These are phyloP conservation scores for Lippia alba DNA, from an alignment of 305 asterid genomes.

Conservation along the genomic window DNA sequence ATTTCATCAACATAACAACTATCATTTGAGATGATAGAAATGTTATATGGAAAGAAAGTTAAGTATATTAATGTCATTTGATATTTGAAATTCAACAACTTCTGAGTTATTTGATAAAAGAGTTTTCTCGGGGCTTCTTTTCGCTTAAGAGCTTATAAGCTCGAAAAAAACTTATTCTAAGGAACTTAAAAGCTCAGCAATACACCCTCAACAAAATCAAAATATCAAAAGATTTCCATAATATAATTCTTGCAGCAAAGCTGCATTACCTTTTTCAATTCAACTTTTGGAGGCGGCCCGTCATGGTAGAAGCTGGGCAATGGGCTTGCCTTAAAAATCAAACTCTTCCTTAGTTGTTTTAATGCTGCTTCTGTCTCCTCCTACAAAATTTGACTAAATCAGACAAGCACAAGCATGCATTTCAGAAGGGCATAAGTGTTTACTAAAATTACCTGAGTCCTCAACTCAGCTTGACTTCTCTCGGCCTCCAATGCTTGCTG, in stretches of 20 bases:
- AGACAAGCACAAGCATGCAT: slow-evolving; percentile 15
- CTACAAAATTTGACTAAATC: slow-evolving; percentile 39
- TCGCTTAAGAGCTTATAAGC: no score
- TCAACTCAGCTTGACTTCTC: slow-evolving; percentile 63
- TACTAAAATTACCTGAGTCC: slow-evolving; percentile 60
- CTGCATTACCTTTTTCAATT: slow-evolving; percentile 58
- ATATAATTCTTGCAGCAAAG: slow-evolving; percentile 1
- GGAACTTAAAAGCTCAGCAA: no score
- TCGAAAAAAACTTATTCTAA: no score
- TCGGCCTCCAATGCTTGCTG: slow-evolving; percentile 80
- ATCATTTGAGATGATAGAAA: no score
- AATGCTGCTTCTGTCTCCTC: slow-evolving; percentile 63
- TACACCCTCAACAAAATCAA: background rate
- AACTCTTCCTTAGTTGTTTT: slow-evolving; percentile 58
- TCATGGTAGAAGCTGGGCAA: slow-evolving; percentile 73
- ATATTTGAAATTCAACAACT: no score
- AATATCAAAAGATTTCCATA: background rate
- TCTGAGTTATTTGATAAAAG: no score
- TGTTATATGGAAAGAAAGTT: no score
- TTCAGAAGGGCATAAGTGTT: background rate
- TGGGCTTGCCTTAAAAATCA: slow-evolving; percentile 65
- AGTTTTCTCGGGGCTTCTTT: no score
- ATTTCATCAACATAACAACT: no score
- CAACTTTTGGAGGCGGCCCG: slow-evolving; percentile 59
- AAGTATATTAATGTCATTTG: no score